Base-by-base conservation (phyloP, 1,284 basidiomycete species). In the Marasmius tenuissimus region DNA sequence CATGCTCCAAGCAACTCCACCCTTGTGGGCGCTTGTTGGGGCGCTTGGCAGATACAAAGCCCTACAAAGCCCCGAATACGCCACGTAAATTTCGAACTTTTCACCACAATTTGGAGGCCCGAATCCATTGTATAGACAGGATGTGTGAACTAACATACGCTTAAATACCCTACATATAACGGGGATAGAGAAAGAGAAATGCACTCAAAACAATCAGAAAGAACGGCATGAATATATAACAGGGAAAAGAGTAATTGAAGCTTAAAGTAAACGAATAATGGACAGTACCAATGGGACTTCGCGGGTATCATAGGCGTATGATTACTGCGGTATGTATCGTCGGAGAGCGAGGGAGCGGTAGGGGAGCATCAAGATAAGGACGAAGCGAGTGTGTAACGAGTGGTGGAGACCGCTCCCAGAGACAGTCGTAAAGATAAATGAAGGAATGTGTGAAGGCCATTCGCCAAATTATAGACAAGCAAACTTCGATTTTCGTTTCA, bases 401-500 rank as follows among this genome's bases (percentile, higher is more conserved):
- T 39, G 48, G 47, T 34, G 37, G 45, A 45, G 18, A 42, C 27
- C 33, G 45, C 40, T 20, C 54, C 35, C 51, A 55, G 47, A 16
- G 51, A 62, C 18, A 37, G 33, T 37, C 37, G 35, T 22, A 42
- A 61, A 52, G 14, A 56, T 58, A 47, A 50, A 48, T 49, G 37
- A 54, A 27, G 34, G 50, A 58, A 58, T 42, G 16, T 58, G 33
- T 20, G 58, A 54, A 66, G 58, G 58, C 63, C 56, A 47, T 53
- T 58, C 42, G 40, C 57, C 55, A 64, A 60, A 74, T 80, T 77
- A 92, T 73, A 93, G 82, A 74, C 90, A 93, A 54, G 88, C 88
- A 72, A 93, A 93, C 77, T 93, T 93, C 65, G 91, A 93, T 78
- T 92, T 93, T 65, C 90, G 88, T 75, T 85, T 85, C 72, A 81